Conservation (phyloP, 2,329 filamentous ascomycete species). For the Coniochaeta pulveracea region DNA sequence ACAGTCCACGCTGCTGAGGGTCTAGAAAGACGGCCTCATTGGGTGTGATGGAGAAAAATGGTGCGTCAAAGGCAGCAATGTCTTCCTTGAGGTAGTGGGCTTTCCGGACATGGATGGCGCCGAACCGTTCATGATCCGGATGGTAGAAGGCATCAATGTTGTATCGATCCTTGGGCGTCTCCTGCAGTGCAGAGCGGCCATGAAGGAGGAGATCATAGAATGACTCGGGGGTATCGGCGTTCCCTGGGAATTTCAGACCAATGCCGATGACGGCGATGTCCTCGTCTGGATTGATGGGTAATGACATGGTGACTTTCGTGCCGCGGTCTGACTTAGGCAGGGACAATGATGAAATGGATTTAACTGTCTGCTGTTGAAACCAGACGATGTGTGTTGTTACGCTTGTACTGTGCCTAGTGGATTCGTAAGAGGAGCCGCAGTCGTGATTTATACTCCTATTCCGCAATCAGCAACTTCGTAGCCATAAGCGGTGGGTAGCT, state of each 20-base stretch:
- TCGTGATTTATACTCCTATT: too few relatives aligned
- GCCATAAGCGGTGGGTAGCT: too few relatives aligned
- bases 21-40: conserved; percentile 7
- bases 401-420: too few relatives aligned
- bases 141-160: conserved; percentile 22
- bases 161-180: conserved; percentile 17
- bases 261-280: conserved; percentile 24
- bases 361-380: too few relatives aligned
- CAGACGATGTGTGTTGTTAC: too few relatives aligned
- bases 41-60: conserved; percentile 18
- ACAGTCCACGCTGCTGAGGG: conserved; percentile 11
- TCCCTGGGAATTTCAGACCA: conserved; percentile 24
- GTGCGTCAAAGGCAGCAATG: conserved; percentile 12
- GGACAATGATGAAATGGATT: too few relatives aligned
- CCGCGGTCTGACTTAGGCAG: too few relatives aligned
- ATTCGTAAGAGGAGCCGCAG: too few relatives aligned
- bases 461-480: too few relatives aligned
- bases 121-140: conserved; percentile 12
- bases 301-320: too few relatives aligned
- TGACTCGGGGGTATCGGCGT: conserved; percentile 17
- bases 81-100: conserved; percentile 18
- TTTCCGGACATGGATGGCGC: conserved; percentile 16
- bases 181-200: conserved; percentile 8
- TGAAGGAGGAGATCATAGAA: conserved; percentile 18
- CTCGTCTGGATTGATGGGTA: too few relatives aligned